Conservation (phyloP, 345 rosid species). For the Abelmoschus esculentus region DNA sequence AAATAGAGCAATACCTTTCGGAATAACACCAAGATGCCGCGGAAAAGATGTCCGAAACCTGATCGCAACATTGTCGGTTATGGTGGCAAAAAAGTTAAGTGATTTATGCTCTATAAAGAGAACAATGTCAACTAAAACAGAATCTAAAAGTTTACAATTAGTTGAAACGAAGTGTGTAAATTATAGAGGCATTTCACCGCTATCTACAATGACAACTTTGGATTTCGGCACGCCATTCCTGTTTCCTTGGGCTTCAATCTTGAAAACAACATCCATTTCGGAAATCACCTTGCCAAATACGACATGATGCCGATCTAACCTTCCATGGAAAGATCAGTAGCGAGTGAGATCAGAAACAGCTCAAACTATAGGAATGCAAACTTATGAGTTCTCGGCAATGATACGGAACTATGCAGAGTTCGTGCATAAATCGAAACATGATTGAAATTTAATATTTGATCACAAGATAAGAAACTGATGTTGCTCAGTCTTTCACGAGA, state of each 20-base stretch:
- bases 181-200: slow-evolving; percentile 63
- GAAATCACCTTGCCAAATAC: slow-evolving; percentile 87
- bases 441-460: no score
- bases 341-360: background rate
- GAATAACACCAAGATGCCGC: background rate
- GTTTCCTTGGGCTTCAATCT: slow-evolving; percentile 80
- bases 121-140: background rate
- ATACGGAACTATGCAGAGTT: no score
- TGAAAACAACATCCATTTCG: slow-evolving; percentile 77
- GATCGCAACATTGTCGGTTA: background rate
- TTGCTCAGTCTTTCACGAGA: background rate
- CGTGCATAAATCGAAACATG: no score
- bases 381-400: no score
- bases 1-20: background rate
- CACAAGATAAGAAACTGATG: background rate
- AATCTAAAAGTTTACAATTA: background rate
- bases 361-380: no score
- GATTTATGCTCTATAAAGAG: background rate
- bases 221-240: slow-evolving; percentile 60
- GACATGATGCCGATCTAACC: slow-evolving; percentile 91
- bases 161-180: background rate
- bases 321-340: slow-evolving; percentile 16
- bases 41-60: no score
- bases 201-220: slow-evolving; percentile 50
- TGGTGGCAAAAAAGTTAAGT: background rate